These are phyloP conservation scores for Nicotiana noctiflora DNA, from an alignment of 257 asterid species.

Conservation along the genomic window DNA sequence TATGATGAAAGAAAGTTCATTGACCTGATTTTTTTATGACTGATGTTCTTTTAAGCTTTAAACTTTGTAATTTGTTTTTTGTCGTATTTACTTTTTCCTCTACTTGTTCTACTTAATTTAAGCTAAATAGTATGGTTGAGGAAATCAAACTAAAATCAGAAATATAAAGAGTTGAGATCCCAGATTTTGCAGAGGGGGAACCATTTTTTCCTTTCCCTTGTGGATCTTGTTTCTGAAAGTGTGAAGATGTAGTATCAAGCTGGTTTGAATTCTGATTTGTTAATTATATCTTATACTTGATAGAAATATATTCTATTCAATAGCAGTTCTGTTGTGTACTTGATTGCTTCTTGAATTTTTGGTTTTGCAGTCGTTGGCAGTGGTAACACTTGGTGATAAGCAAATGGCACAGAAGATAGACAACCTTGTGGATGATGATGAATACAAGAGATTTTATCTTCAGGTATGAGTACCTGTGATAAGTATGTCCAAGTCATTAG, in stretches of 20 bases:
- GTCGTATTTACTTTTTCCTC: neutral
- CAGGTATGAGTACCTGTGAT: constrained; percentile 45
- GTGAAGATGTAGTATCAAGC: neutral
- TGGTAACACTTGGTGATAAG: constrained; percentile 92
- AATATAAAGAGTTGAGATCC: neutral
- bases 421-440: constrained; percentile 92
- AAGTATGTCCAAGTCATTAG: neutral
- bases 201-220: neutral
- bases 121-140: neutral
- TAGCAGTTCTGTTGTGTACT: neutral
- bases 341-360: constrained; percentile 5
- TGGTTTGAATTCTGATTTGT: neutral
- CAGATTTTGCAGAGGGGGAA: neutral
- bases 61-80: neutral
- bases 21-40: neutral
- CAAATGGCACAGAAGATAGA: constrained; percentile 94
- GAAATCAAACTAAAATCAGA: neutral
- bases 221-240: neutral
- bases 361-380: constrained; percentile 67
- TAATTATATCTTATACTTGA: neutral
- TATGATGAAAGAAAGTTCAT: neutral
- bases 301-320: neutral
- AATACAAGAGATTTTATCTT: constrained; percentile 93
- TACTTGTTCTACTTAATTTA: neutral
- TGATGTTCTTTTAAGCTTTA: neutral